These are phyloP conservation scores for Agarophyton chilense DNA, from an alignment of 23 red algal genomes.

Conservation along the genomic window DNA sequence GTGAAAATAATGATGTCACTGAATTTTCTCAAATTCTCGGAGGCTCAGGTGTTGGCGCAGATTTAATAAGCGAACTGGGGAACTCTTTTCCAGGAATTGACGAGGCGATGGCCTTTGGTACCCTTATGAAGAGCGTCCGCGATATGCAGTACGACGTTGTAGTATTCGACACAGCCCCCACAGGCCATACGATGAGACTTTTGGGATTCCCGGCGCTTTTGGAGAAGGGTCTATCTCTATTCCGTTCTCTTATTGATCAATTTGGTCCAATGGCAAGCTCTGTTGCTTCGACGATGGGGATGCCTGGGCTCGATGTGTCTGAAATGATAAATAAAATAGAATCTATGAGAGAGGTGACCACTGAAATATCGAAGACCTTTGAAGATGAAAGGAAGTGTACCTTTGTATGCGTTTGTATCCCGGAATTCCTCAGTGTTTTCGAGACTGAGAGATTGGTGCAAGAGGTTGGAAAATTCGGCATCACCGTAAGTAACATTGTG, in stretches of 20 bases:
- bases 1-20: not conserved
- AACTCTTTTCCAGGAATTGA: conserved; percentile 95
- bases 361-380: conserved; percentile 77
- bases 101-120: conserved; percentile 95
- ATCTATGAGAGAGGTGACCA: conserved; percentile 61
- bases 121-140: conserved; percentile 86
- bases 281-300: conserved; percentile 59
- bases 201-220: conserved; percentile 87
- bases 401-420: conserved; percentile 97
- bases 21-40: conserved; percentile 42
- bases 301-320: conserved; percentile 50
- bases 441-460: conserved; percentile 97
- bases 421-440: conserved; percentile 97
- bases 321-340: conserved; percentile 59
- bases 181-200: conserved; percentile 94
- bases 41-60: conserved; percentile 31
- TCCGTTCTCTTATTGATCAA: conserved; percentile 70
- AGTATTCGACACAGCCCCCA: conserved; percentile 97
- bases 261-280: conserved; percentile 88
- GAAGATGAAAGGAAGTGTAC: conserved; percentile 75
- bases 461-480: conserved; percentile 87
- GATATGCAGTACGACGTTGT: conserved; percentile 91
- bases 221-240: conserved; percentile 76
- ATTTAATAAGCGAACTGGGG: conserved; percentile 45
- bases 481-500: conserved; percentile 83